A percentile compares a stretch with the other conserved stretches of the same genome.
Conservation (phyloP, 495 filamentous ascomycete genomes). For the Neurospora sp. region DNA sequence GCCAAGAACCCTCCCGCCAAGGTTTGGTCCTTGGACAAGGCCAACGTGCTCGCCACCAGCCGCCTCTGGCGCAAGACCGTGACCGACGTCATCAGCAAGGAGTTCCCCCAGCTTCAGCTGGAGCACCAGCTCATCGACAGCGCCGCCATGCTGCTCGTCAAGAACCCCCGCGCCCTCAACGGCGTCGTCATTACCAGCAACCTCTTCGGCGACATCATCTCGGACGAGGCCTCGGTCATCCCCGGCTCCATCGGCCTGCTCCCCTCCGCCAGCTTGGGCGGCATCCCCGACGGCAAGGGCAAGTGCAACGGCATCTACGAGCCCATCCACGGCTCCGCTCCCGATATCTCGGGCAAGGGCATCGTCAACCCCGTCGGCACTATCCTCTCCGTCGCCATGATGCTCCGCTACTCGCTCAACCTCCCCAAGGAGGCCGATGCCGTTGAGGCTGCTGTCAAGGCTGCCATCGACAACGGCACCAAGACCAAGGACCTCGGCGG, state of each 20-base stretch:
- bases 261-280: slow-evolving; percentile 80
- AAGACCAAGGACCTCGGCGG: slow-evolving; percentile 77
- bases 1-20: slow-evolving; percentile 68
- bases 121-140: slow-evolving; percentile 91
- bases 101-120: slow-evolving; percentile 81
- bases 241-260: slow-evolving; percentile 83
- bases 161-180: slow-evolving; percentile 84
- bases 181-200: slow-evolving; percentile 92
- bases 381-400: slow-evolving; percentile 81
- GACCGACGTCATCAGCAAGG: slow-evolving; percentile 66
- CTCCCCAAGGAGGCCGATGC: slow-evolving; percentile 60
- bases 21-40: slow-evolving; percentile 91
- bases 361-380: slow-evolving; percentile 81
- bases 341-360: slow-evolving; percentile 75
- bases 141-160: slow-evolving; percentile 95
- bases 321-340: slow-evolving; percentile 83
- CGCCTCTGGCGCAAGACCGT: slow-evolving; percentile 87
- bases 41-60: slow-evolving; percentile 87
- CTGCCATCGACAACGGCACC: slow-evolving; percentile 63
- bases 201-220: slow-evolving; percentile 93
- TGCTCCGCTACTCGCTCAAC: slow-evolving; percentile 81
- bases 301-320: slow-evolving; percentile 87
- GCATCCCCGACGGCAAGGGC: slow-evolving; percentile 69
- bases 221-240: slow-evolving; percentile 93
- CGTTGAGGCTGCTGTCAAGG: slow-evolving; percentile 72